A percentile compares a stretch with the other conserved stretches of the same genome.
These are phyloP conservation scores for Cyberlindnera mrakii DNA, from an alignment of 805 yeast genomes.

Conservation along the genomic window DNA sequence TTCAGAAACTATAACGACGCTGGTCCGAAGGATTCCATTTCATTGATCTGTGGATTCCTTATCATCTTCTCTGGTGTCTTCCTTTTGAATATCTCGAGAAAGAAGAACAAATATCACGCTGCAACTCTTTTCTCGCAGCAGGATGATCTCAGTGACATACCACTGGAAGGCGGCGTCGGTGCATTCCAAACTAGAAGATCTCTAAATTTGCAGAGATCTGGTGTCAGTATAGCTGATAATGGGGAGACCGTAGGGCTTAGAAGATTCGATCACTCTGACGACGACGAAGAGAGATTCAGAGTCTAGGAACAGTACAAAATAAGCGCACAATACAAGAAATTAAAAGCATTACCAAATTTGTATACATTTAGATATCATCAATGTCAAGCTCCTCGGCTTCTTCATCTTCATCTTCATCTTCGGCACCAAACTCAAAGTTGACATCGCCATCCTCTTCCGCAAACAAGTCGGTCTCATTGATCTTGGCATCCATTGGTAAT, in stretches of 20 bases:
- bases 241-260: conserved; percentile 50
- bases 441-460: conserved; percentile 97
- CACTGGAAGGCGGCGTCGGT: conserved; percentile 79
- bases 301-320: conserved; percentile 7
- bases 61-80: conserved; percentile 87
- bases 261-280: conserved; percentile 39
- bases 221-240: conserved; percentile 28
- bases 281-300: conserved; percentile 27
- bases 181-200: conserved; percentile 75
- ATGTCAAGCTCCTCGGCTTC: conserved; percentile 73
- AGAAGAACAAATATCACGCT: conserved; percentile 44
- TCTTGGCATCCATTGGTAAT: conserved; percentile 94
- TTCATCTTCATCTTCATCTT: conserved; percentile 72
- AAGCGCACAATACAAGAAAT: background rate
- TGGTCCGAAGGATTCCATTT: conserved; percentile 70
- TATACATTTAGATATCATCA: conserved; percentile 70
- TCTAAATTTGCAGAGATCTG: conserved; percentile 52
- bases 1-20: conserved; percentile 86
- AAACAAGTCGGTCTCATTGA: conserved; percentile 95
- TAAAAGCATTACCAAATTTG: background rate
- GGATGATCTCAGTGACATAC: conserved; percentile 63
- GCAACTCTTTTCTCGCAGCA: conserved; percentile 30
- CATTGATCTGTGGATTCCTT: conserved; percentile 77
- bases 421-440: conserved; percentile 96
- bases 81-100: conserved; percentile 70